phyloP scores from a whole-genome alignment of 208 protist species.

The Acanthamoeba divionensis region DNA sequence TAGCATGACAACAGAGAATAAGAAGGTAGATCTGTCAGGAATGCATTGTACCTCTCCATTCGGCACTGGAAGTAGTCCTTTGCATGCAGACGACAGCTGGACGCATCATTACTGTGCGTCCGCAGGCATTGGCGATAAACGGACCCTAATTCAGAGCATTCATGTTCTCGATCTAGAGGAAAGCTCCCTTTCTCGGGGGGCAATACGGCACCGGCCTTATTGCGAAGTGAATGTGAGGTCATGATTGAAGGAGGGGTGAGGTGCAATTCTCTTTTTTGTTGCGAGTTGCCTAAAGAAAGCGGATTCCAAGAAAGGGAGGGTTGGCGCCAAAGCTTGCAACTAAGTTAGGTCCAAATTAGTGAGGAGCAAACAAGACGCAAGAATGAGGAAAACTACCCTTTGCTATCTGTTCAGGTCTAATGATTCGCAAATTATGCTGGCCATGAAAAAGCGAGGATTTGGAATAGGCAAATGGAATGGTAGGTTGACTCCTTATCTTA shows the following conservation, averaged over 20 bases:
- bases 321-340: no score
- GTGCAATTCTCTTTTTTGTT: not conserved
- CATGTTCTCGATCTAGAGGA: constrained; percentile 8
- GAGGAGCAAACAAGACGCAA: not conserved
- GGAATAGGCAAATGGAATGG: constrained; percentile 52
- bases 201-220: constrained; percentile 12
- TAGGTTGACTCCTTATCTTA: not conserved
- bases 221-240: constrained; percentile 2
- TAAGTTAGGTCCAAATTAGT: no score
- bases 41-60: not conserved
- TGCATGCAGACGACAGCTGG: not conserved
- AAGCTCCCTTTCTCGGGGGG: constrained; percentile 55
- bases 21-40: not conserved
- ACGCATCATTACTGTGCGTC: not conserved
- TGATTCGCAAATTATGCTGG: constrained; percentile 9
- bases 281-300: not conserved
- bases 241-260: not conserved
- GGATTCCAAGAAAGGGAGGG: no score
- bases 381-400: not conserved
- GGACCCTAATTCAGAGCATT: constrained; percentile 11
- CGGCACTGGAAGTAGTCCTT: constrained; percentile 33
- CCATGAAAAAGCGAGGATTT: constrained; percentile 58
- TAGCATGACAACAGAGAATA: not conserved
- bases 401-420: not conserved
- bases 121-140: constrained; percentile 7